Conservation (phyloP, 306 rosid species). For the Rosa rugosa region DNA sequence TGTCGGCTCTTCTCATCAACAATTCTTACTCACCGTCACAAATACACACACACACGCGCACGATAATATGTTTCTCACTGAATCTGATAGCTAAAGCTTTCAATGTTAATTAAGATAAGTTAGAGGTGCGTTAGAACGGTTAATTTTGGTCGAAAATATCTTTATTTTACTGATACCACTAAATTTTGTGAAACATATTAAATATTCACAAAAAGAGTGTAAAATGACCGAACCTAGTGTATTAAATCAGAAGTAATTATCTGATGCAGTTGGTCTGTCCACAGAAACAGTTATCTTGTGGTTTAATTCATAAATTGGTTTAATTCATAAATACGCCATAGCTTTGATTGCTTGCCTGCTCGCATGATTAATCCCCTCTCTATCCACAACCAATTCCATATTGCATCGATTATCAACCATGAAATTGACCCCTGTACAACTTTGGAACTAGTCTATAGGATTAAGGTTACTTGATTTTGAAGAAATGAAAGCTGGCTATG, state of each 20-base stretch:
- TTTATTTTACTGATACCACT: no score
- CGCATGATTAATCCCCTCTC: background rate
- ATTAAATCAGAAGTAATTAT: background rate
- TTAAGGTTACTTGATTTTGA: background rate
- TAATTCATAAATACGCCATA: background rate
- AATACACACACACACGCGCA: background rate
- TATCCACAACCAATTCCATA: background rate
- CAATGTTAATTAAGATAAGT: no score
- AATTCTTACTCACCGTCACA: background rate
- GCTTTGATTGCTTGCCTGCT: background rate
- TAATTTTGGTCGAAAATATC: no score
- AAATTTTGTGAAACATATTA: no score
- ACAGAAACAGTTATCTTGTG: background rate
- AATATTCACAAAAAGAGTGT: no score
- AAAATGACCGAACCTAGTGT: background rate
- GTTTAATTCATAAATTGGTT: slow-evolving; percentile 1
- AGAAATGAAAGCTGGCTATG: slow-evolving; percentile 6
- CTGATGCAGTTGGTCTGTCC: background rate
- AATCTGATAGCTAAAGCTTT: background rate
- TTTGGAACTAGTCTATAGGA: background rate
- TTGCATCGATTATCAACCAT: background rate
- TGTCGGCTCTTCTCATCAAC: background rate
- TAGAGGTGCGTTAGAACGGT: no score
- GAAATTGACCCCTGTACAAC: slow-evolving; percentile 17
- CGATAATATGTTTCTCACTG: background rate